Base-by-base conservation (phyloP, 768 basidiomycete genomes). In the Serendipita sp. region DNA sequence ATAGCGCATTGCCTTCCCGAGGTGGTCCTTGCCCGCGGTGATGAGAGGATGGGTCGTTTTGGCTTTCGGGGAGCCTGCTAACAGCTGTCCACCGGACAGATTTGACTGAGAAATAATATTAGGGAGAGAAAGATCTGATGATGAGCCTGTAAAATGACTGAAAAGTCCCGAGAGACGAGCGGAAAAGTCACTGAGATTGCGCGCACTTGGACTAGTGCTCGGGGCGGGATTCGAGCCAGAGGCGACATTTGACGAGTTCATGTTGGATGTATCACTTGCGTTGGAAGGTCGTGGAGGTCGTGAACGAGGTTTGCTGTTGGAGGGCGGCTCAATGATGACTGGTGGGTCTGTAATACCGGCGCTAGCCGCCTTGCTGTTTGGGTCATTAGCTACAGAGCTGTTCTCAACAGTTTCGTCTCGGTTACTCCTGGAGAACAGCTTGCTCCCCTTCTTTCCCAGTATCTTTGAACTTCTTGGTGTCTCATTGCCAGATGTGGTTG, bases 1-100 rank as follows among this genome's bases (percentile, higher is more conserved):
- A 75, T 92, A 90, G 51, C 91, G 80, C 78, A 92, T 83, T 2
- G 88, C 89, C 72, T 87, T 88, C 76, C 89, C 88, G 60, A 89
- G 74, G 66, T 86, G 85, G 28, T 84, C 85, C 69, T 85, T 86
- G 46, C 87, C 84, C 0, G 85, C 86, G 1, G 83, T 80, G 58
- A 89, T 76, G 11, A 89, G 76, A 5, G 66, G 63, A 0, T 84
- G 79, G 16, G 76, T 76, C 1, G 74, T 67, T 71, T 80, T 80
- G 66, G 74, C 65, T 70, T 79, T 81, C 51, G 82, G 78, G 1
- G 76, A 77, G 30, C 67, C 58, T 44, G 66, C 68, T n/a, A 52
- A 64, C 28, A 47, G 18, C 3, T 73, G 72, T 0, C 75, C 45
- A 3, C 70, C 63, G 15, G 74, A 68, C 66, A 76, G 70, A 64